A percentile compares a stretch with the other conserved stretches of the same genome.
phyloP scores from a whole-genome alignment of 2,329 filamentous ascomycete species.

The Davidsoniella australis region DNA sequence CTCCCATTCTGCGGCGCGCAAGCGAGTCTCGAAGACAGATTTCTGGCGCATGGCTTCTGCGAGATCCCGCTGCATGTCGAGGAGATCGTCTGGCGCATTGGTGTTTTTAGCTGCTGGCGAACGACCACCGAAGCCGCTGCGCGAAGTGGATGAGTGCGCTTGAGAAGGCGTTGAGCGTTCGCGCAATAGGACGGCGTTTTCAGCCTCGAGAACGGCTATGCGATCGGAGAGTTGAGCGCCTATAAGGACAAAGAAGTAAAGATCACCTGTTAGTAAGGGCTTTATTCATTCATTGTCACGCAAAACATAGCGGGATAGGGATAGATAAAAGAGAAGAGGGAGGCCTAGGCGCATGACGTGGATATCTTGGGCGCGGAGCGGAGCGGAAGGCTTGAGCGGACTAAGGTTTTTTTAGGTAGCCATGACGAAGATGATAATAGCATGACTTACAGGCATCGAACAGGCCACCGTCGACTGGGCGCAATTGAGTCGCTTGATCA shows the following conservation, averaged over 20 bases:
- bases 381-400: too few species aligned
- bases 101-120: neutral
- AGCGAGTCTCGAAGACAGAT: constrained; percentile 45
- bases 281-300: neutral
- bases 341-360: too few species aligned
- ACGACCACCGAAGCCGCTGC: too few species aligned
- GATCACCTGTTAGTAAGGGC: neutral
- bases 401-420: too few species aligned
- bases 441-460: constrained; percentile 56
- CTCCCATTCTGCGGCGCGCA: constrained; percentile 46
- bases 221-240: constrained; percentile 51
- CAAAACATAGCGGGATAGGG: neutral
- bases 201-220: constrained; percentile 43
- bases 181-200: constrained; percentile 27
- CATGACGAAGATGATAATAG: neutral
- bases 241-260: constrained; percentile 17
- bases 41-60: constrained; percentile 61
- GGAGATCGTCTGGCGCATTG: constrained; percentile 14
- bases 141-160: neutral
- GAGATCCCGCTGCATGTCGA: constrained; percentile 50
- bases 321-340: neutral
- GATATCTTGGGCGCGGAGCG: too few species aligned
- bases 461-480: constrained; percentile 42
- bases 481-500: constrained; percentile 52
- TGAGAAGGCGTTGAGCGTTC: constrained; percentile 14